Percentiles rank a stretch among this genome's conserved stretches.
Conservation (phyloP, 345 rosid genomes). For the Raphanus sativus region DNA sequence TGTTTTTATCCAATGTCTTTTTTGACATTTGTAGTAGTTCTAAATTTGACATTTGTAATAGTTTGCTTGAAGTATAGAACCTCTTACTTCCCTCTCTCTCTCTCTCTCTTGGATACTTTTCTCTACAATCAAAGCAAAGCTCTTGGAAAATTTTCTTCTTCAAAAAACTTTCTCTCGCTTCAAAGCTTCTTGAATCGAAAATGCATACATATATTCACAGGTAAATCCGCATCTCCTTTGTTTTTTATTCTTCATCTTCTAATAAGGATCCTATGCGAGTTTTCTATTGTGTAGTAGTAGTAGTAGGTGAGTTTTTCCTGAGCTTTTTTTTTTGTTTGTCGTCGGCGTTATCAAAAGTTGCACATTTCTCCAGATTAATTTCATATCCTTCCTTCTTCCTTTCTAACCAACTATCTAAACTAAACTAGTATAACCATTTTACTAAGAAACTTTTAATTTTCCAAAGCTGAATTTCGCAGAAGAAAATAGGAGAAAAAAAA, state of each 20-base stretch:
- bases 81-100: conserved; percentile 6
- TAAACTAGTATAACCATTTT: too few relatives aligned
- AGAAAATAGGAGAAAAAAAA: too few relatives aligned
- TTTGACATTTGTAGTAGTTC: conserved; percentile 10
- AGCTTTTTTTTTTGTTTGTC: background rate
- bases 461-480: too few relatives aligned
- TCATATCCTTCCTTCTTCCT: background rate
- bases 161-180: background rate
- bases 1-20: too few relatives aligned
- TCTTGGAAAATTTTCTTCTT: background rate
- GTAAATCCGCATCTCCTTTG: background rate
- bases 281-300: background rate
- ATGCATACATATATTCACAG: background rate
- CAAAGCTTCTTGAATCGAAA: background rate
- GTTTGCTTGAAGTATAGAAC: conserved; percentile 29
- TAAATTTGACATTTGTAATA: background rate
- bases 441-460: too few relatives aligned
- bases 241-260: too few relatives aligned
- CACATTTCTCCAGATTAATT: too few relatives aligned
- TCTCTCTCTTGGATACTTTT: conserved; percentile 33
- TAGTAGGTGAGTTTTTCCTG: background rate
- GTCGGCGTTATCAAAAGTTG: background rate
- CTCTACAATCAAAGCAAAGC: conserved; percentile 41
- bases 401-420: background rate
- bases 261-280: too few relatives aligned